phyloP scores from a whole-genome alignment of 345 rosid species.

The Hibiscus trionum region DNA sequence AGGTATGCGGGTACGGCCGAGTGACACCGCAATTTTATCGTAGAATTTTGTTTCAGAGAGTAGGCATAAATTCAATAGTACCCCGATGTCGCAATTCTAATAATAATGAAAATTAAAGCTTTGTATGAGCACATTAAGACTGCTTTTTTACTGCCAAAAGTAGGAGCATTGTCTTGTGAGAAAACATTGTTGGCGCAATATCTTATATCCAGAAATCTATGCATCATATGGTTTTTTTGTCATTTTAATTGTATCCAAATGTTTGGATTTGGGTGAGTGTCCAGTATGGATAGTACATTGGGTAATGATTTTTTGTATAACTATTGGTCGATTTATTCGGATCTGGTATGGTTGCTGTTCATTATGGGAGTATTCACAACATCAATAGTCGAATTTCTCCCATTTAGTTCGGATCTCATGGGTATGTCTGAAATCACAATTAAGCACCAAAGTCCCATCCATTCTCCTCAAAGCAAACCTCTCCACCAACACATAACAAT shows the following conservation, averaged over 20 bases:
- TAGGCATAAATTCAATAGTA: conserved; percentile 10
- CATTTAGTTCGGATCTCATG: conserved; percentile 23
- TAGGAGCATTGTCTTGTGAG: background rate
- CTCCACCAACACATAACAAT: conserved; percentile 38
- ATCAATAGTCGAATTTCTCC: background rate
- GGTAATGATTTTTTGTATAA: too few species aligned
- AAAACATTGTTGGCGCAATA: background rate
- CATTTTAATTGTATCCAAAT: background rate
- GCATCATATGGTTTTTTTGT: background rate
- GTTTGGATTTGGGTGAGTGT: too few species aligned
- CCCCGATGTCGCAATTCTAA: background rate
- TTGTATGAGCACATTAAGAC: background rate
- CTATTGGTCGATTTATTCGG: too few species aligned
- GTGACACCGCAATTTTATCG: background rate
- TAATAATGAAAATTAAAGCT: conserved; percentile 15
- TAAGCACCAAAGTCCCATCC: conserved; percentile 36
- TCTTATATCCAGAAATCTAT: background rate
- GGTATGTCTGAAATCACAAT: conserved; percentile 34
- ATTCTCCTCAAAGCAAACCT: conserved; percentile 37
- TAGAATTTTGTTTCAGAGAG: conserved; percentile 7
- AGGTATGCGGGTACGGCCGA: background rate
- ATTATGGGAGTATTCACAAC: too few species aligned
- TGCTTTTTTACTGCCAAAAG: background rate
- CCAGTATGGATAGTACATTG: background rate
- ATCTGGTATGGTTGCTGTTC: too few species aligned